These are phyloP conservation scores for Aspergillus jensenii DNA, from an alignment of 2,329 filamentous ascomycete species.

Conservation along the genomic window DNA sequence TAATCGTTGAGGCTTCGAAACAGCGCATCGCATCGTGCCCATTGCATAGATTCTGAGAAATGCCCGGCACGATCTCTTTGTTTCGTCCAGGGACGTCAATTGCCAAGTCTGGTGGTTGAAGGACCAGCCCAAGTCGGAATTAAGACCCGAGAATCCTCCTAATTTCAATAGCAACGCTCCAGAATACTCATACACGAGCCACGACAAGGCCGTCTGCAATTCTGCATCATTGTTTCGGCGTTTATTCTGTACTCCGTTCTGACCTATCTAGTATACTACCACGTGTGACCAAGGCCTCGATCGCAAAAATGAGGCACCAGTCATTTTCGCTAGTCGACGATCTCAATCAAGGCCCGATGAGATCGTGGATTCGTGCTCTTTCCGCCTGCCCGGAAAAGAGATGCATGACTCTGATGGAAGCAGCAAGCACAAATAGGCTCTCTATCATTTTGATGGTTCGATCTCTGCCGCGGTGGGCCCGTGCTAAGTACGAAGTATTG, in stretches of 20 bases:
- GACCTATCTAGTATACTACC: neutral
- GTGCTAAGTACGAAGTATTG: neutral
- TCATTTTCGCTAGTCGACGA: neutral
- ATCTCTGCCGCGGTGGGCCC: neutral
- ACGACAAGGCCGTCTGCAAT: too few species aligned
- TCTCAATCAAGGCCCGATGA: neutral
- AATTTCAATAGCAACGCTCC: too few species aligned
- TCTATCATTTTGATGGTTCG: neutral
- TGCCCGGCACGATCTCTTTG: too few species aligned
- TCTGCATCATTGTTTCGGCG: neutral
- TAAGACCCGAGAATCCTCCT: neutral
- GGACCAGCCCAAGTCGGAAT: neutral
- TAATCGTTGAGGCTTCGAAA: neutral
- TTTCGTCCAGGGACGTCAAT: too few species aligned
- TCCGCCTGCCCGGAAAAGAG: neutral
- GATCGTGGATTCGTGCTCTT: neutral
- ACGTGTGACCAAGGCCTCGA: neutral
- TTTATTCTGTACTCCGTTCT: neutral
- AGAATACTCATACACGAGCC: too few species aligned
- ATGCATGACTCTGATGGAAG: neutral
- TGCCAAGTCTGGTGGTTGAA: too few species aligned
- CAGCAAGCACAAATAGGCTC: too few species aligned
- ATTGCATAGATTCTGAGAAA: too few species aligned
- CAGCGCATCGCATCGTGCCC: too few species aligned
- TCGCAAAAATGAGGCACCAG: neutral